These are phyloP conservation scores for Jackrogersella multiformis DNA, from an alignment of 495 filamentous ascomycete species.

Conservation along the genomic window DNA sequence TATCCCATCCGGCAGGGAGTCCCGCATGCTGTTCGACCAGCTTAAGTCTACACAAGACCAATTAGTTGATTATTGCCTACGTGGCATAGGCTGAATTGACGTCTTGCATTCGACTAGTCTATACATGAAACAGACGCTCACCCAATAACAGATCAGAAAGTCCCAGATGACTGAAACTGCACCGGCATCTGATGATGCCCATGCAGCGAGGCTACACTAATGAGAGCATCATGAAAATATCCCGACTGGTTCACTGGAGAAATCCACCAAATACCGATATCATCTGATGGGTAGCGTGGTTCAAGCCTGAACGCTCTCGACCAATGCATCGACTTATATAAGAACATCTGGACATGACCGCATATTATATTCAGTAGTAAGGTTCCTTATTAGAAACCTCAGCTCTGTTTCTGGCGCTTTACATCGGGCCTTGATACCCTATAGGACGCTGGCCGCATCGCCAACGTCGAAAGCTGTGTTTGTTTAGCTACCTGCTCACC, in stretches of 20 bases:
- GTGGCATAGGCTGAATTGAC: slow-evolving; percentile 37
- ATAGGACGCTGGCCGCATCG: neutral
- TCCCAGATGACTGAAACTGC: slow-evolving; percentile 37
- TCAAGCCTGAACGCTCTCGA: slow-evolving; percentile 12
- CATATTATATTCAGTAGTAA: slow-evolving; percentile 22
- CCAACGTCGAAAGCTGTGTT: slow-evolving; percentile 4
- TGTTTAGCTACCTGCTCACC: slow-evolving; percentile 8
- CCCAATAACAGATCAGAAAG: slow-evolving; percentile 25
- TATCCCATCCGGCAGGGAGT: slow-evolving; percentile 12
- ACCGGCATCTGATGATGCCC: slow-evolving; percentile 37
- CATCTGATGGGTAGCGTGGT: slow-evolving; percentile 35
- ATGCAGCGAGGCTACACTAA: slow-evolving; percentile 34
- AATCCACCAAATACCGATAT: slow-evolving; percentile 23
- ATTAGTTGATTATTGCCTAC: slow-evolving; percentile 31
- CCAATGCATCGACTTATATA: slow-evolving; percentile 31
- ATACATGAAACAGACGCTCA: slow-evolving; percentile 44
- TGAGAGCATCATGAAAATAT: slow-evolving; percentile 21
- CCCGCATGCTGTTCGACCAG: slow-evolving; percentile 21
- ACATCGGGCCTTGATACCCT: slow-evolving; percentile 4
- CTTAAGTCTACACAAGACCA: slow-evolving; percentile 11
- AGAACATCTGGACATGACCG: slow-evolving; percentile 29
- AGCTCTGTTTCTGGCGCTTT: neutral
- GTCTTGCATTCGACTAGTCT: slow-evolving; percentile 32
- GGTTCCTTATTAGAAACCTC: slow-evolving; percentile 5
- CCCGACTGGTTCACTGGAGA: slow-evolving; percentile 31